phyloP scores from a whole-genome alignment of 2,329 filamentous ascomycete genomes.

The Colletotrichum sp. region DNA sequence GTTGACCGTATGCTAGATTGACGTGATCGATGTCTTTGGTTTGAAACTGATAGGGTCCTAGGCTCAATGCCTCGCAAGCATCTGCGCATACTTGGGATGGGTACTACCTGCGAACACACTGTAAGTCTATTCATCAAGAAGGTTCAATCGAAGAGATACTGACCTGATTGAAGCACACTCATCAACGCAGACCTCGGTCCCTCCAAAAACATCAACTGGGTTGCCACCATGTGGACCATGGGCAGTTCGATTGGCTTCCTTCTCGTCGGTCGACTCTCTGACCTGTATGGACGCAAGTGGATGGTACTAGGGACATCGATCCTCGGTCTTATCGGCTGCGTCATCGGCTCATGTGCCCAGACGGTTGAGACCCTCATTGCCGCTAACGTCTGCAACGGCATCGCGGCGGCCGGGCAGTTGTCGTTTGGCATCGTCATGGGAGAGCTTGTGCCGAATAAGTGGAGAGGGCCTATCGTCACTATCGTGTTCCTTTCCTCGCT shows the following conservation, averaged over 20 bases:
- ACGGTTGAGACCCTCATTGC: conserved; percentile 41
- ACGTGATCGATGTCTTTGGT: too few species aligned
- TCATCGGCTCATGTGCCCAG: conserved; percentile 38
- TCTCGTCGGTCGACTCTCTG: conserved; percentile 11
- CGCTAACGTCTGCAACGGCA: conserved; percentile 40
- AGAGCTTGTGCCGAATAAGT: conserved; percentile 48
- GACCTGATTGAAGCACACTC: conserved; percentile 23
- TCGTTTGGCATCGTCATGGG: conserved; percentile 46
- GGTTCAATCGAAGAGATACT: neutral
- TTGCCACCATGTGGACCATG: conserved; percentile 41
- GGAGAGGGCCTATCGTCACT: conserved; percentile 39
- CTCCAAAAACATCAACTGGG: conserved; percentile 36
- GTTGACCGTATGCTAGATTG: conserved; percentile 30
- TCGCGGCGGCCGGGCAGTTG: conserved; percentile 45
- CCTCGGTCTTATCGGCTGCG: conserved; percentile 41
- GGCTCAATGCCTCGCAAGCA: conserved; percentile 38
- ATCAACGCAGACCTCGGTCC: conserved; percentile 37
- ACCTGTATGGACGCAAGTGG: conserved; percentile 8
- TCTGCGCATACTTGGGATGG: conserved; percentile 39
- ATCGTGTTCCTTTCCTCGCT: conserved; percentile 43
- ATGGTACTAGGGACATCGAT: conserved; percentile 24
- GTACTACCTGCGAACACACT: conserved; percentile 40
- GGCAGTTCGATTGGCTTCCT: conserved; percentile 41
- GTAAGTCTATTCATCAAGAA: conserved; percentile 19
- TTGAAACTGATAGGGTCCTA: neutral